Evolutionary conservation across 2,329 filamentous ascomycete genomes (phyloP).

Genomic region (Cladosporium sp.): DNA sequence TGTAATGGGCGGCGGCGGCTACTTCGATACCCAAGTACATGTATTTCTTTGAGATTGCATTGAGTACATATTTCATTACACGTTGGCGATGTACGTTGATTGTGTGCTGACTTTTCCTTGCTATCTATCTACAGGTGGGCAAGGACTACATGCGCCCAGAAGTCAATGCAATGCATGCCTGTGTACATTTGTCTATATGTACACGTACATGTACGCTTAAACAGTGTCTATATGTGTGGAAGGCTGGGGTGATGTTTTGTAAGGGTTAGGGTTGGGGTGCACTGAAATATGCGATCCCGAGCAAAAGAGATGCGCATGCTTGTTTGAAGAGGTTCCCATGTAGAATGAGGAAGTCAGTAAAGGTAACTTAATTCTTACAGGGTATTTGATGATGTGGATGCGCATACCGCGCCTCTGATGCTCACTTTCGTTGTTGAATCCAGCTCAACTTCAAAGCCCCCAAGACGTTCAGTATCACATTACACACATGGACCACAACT

Average conservation of each 20-base stretch:
- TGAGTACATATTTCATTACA: background rate
- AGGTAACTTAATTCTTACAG: too few relatives aligned
- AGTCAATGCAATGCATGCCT: background rate
- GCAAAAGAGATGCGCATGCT: background rate
- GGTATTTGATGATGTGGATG: background rate
- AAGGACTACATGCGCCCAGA: background rate
- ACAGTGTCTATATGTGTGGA: background rate
- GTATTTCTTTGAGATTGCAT: background rate
- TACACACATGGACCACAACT: background rate
- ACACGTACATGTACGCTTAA: background rate
- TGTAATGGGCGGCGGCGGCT: constrained; percentile 2
- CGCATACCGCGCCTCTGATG: background rate
- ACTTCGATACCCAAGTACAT: constrained; percentile 16
- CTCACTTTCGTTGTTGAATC: background rate
- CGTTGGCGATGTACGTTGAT: background rate
- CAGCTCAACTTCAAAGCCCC: background rate
- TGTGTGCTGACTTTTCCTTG: background rate
- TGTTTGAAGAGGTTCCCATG: background rate
- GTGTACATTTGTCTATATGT: background rate
- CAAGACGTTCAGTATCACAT: background rate
- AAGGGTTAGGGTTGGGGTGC: background rate
- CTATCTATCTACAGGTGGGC: background rate
- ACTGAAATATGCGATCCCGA: background rate
- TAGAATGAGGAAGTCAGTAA: background rate
- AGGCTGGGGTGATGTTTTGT: background rate